Evolutionary conservation across 2,329 filamentous ascomycete species (phyloP).

Genomic region (Thyridium curvatum): DNA sequence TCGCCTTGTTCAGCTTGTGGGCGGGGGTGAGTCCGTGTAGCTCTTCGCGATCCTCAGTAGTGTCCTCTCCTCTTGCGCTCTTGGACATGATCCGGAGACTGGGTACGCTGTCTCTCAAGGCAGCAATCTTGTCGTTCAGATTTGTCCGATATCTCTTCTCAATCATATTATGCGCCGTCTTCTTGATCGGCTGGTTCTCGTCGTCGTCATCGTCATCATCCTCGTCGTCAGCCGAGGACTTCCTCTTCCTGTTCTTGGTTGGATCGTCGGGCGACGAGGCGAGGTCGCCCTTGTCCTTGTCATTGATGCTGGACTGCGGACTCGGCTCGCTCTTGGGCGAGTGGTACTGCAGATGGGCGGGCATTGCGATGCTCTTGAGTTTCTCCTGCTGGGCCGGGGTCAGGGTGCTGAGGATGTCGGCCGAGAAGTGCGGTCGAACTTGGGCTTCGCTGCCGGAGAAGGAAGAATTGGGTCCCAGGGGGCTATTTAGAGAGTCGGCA

Average conservation of each 20-base stretch:
- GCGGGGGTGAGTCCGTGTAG: constrained; percentile 76
- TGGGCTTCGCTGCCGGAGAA: constrained; percentile 19
- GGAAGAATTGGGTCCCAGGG: constrained; percentile 6
- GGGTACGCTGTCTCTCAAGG: constrained; percentile 84
- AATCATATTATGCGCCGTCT: constrained; percentile 97
- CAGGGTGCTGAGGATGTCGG: constrained; percentile 32
- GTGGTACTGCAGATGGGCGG: constrained; percentile 53
- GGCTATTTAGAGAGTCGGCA: constrained; percentile 18
- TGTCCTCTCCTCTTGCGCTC: constrained; percentile 60
- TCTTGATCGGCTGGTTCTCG: constrained; percentile 61
- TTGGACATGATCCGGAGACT: constrained; percentile 81
- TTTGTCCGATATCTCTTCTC: constrained; percentile 96
- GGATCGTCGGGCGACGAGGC: constrained; percentile 56
- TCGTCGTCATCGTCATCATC: constrained; percentile 55
- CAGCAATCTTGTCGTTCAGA: constrained; percentile 93
- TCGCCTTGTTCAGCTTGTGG: constrained; percentile 97
- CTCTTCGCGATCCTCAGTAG: constrained; percentile 71
- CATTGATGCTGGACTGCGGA: constrained; percentile 47
- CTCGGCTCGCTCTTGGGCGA: constrained; percentile 53
- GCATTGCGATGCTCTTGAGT: constrained; percentile 59
- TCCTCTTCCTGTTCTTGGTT: constrained; percentile 60
- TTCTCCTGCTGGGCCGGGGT: constrained; percentile 56
- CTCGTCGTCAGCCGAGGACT: constrained; percentile 56
- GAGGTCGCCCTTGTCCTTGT: constrained; percentile 35
- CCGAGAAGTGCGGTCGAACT: constrained; percentile 18